Base-by-base conservation (phyloP, 106 monocot species). In the Triglochin maritima region DNA sequence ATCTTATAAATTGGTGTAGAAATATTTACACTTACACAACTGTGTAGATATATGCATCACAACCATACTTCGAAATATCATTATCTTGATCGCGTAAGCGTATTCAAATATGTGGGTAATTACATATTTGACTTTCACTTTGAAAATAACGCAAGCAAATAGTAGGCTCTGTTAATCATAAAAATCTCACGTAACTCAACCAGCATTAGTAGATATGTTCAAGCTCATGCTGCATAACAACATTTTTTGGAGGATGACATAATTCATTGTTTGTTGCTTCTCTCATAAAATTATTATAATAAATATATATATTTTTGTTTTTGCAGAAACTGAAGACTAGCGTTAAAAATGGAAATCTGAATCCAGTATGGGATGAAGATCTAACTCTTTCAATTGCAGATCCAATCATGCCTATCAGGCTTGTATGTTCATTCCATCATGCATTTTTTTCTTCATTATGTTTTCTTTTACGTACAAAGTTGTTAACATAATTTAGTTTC, bases 291-390 rank as follows among this genome's bases (percentile, higher is more conserved):
- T 29, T 29, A 29, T 29, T 29, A 29, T 29, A 29, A 29, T 29
- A 29, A 29, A 6, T 44, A 5, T n/a, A 62, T 62, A 0, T 9
- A 44, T 64, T 63, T 57, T 52, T 42, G 50, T 16, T 66, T 44
- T 63, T 63, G 15, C 65, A 81, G 81, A 77, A 59, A 73, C 9
- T 81, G 48, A 77, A 73, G 77, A 81, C 81, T 43, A 49, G 59
- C 15, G 77, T 77, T 6, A 60, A 77, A 7, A 81, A 69, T 17
- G 69, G 62, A 53, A 64, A 69, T 65, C 44, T 77, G 57, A 81
- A 81, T 64, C 81, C 81, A 1, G 77, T 69, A 15, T 81, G 81
- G 81, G 69, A 81, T 60, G 81, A 81, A 59, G 73, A 77, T 5
- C 68, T 81, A 47, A 81, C 73, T 8, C 65, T 81, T 57, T 53